Conservation (phyloP, 2,329 filamentous ascomycete genomes). For the Ophiostoma tasmaniense region DNA sequence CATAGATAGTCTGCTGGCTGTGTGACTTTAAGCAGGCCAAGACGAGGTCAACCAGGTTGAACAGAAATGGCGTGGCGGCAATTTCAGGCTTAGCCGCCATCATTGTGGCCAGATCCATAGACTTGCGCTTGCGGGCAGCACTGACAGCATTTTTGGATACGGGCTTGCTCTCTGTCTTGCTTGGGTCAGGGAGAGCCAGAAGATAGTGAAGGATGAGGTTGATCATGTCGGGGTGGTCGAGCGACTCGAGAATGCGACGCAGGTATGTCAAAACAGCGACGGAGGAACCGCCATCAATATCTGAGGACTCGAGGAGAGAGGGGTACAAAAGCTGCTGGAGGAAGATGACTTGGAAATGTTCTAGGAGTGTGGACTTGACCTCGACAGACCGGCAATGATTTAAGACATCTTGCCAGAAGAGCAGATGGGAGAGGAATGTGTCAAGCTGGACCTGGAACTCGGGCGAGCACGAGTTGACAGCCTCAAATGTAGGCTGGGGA, state of each 20-base stretch:
- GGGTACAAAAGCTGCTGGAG: slow-evolving; percentile 93
- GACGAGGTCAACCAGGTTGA: slow-evolving; percentile 87
- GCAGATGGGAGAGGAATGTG: slow-evolving; percentile 86
- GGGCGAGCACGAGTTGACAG: slow-evolving; percentile 63
- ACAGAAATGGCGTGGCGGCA: slow-evolving; percentile 71
- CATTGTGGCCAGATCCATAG: slow-evolving; percentile 75
- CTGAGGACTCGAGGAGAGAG: slow-evolving; percentile 89
- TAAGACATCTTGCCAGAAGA: slow-evolving; percentile 97
- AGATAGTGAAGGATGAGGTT: slow-evolving; percentile 90
- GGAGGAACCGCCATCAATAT: slow-evolving; percentile 92
- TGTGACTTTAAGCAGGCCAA: slow-evolving; percentile 74
- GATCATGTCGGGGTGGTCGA: slow-evolving; percentile 90
- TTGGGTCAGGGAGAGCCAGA: slow-evolving; percentile 63
- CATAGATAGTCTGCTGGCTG: slow-evolving; percentile 81
- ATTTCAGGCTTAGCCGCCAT: slow-evolving; percentile 66
- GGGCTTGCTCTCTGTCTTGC: slow-evolving; percentile 27
- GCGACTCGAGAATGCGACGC: slow-evolving; percentile 76
- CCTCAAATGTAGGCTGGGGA: slow-evolving; percentile 58
- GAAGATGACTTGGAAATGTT: slow-evolving; percentile 96
- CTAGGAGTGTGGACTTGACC: slow-evolving; percentile 83
- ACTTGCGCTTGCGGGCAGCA: slow-evolving; percentile 73
- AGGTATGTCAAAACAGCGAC: slow-evolving; percentile 93
- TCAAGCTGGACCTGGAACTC: slow-evolving; percentile 81
- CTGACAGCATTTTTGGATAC: slow-evolving; percentile 43
- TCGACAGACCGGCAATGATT: slow-evolving; percentile 90